Percentiles rank a stretch among this genome's conserved stretches.
These are phyloP conservation scores for Akanthomyces uredinophilus DNA, from an alignment of 2,329 filamentous ascomycete species.

Conservation along the genomic window DNA sequence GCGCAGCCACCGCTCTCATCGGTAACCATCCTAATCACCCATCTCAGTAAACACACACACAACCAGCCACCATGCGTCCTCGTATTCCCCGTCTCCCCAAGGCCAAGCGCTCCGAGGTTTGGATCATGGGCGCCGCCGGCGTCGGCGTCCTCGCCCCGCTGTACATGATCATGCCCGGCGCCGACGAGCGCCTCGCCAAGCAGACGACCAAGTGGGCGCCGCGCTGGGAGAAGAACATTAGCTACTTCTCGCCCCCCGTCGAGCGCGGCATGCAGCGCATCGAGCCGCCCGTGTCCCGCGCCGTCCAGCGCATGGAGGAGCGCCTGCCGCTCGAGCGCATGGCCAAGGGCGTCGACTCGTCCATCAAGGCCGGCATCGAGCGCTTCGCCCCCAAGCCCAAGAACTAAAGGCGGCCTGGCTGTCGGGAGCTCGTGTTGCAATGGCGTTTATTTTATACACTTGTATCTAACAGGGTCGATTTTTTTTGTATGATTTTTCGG, in stretches of 20 bases:
- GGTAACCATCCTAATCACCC: neutral
- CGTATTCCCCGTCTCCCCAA: constrained; percentile 43
- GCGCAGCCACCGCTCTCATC: neutral
- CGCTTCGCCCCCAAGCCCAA: constrained; percentile 28
- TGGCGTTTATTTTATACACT: neutral
- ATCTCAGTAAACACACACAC: constrained; percentile 14
- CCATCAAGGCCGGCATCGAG: constrained; percentile 43
- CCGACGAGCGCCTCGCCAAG: constrained; percentile 47
- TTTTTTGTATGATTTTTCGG: neutral
- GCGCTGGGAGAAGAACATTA: constrained; percentile 55
- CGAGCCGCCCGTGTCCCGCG: constrained; percentile 41
- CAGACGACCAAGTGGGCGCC: constrained; percentile 56
- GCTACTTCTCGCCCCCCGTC: constrained; percentile 45
- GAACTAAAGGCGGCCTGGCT: neutral
- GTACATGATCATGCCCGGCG: constrained; percentile 53
- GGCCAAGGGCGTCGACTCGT: constrained; percentile 42
- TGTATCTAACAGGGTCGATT: neutral
- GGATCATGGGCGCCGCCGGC: constrained; percentile 50
- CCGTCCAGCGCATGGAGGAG: constrained; percentile 41
- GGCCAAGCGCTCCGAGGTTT: constrained; percentile 43
- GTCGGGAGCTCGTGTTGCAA: neutral
- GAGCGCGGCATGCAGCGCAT: constrained; percentile 44
- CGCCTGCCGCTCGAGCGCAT: constrained; percentile 46
- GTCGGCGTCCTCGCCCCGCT: constrained; percentile 50
- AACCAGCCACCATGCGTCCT: constrained; percentile 40